Evolutionary conservation across 2,329 filamentous ascomycete genomes (phyloP).

Genomic region (Pseudocercospora pini-densiflorae): DNA sequence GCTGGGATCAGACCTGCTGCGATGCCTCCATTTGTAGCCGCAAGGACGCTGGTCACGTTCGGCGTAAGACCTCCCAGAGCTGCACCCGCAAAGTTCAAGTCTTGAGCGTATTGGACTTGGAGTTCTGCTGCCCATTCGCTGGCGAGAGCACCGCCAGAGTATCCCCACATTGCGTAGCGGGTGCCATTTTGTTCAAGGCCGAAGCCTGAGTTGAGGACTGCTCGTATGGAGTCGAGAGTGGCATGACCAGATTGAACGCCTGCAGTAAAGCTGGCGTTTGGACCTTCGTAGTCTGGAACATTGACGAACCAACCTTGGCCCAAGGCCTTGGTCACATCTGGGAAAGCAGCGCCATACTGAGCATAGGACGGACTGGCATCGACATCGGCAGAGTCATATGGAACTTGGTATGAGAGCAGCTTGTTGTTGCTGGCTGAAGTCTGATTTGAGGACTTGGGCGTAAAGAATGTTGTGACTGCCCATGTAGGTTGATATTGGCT

Average conservation of each 20-base stretch:
- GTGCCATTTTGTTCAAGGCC: constrained; percentile 27
- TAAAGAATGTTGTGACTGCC: constrained; percentile 38
- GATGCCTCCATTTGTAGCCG: constrained; percentile 39
- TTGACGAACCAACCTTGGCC: constrained; percentile 54
- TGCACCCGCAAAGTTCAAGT: constrained; percentile 54
- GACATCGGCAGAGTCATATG: constrained; percentile 45
- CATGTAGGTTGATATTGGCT: constrained; percentile 31
- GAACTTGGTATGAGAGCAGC: constrained; percentile 37
- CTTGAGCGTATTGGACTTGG: constrained; percentile 58
- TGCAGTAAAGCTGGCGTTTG: constrained; percentile 48
- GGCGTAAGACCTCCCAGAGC: constrained; percentile 56
- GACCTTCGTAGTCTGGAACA: constrained; percentile 53
- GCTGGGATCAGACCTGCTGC: constrained; percentile 41
- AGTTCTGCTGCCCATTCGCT: constrained; percentile 59
- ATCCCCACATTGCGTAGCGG: constrained; percentile 54
- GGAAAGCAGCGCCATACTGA: constrained; percentile 34
- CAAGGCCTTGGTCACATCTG: constrained; percentile 44
- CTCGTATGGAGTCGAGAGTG: constrained; percentile 50
- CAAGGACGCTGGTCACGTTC: constrained; percentile 46
- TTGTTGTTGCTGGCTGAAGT: constrained; percentile 22
- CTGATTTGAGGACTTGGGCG: constrained; percentile 22
- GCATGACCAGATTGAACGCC: constrained; percentile 50
- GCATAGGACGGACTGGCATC: constrained; percentile 48
- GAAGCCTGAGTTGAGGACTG: constrained; percentile 40
- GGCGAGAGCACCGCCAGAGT: constrained; percentile 60